A percentile compares a stretch with the other conserved stretches of the same genome.
Evolutionary conservation across 2,329 filamentous ascomycete genomes (phyloP).

Genomic region (Penicillium sp.): DNA sequence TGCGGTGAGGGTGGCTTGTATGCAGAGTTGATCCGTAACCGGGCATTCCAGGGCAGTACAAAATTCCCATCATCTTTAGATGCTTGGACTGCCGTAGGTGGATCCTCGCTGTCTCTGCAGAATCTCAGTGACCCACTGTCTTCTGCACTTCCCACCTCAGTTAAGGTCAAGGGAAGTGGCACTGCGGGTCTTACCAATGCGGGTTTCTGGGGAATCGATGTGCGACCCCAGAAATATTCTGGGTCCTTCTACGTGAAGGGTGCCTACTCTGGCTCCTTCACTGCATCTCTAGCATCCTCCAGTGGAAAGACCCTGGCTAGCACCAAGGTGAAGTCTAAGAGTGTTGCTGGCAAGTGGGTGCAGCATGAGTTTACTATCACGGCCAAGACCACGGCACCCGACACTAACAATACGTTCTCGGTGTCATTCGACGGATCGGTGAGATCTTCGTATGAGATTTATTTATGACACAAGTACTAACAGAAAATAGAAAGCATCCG

Average conservation of each 20-base stretch:
- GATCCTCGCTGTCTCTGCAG: constrained; percentile 40
- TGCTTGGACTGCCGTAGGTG: constrained; percentile 36
- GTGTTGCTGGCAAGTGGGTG: constrained; percentile 42
- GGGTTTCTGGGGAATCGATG: constrained; percentile 58
- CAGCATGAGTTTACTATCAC: constrained; percentile 44
- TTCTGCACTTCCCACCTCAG: constrained; percentile 48
- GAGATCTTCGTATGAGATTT: not conserved
- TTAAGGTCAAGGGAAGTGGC: constrained; percentile 48
- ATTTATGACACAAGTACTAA: not conserved
- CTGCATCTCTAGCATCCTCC: constrained; percentile 44
- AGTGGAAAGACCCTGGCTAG: constrained; percentile 43
- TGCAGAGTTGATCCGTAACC: constrained; percentile 39
- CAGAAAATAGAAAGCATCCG: constrained; percentile 34
- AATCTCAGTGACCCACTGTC: constrained; percentile 48
- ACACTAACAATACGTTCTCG: constrained; percentile 56
- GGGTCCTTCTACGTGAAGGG: constrained; percentile 56
- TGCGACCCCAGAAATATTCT: constrained; percentile 53
- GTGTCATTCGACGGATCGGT: constrained; percentile 54
- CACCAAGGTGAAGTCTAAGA: constrained; percentile 38
- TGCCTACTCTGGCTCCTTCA: constrained; percentile 38
- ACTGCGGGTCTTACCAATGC: constrained; percentile 54
- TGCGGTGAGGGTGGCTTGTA: constrained; percentile 41
- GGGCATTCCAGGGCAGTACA: constrained; percentile 39
- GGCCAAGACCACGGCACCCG: constrained; percentile 24
- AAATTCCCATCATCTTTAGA: constrained; percentile 36